Evolutionary conservation across 257 asterid genomes (phyloP).

Genomic region (Solanum clarkiae): DNA sequence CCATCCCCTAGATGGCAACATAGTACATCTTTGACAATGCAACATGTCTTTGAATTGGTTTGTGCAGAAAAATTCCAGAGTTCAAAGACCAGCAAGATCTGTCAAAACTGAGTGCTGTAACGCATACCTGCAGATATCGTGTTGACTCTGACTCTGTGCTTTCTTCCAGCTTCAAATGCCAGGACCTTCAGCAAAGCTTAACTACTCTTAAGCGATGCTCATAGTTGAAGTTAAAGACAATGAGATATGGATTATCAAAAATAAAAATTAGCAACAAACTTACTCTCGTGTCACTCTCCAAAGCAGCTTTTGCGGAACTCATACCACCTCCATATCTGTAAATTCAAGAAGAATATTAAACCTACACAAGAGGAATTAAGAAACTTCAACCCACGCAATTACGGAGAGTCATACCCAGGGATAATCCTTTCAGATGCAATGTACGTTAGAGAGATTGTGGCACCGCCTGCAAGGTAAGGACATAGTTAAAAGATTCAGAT

Average conservation of each 20-base stretch:
- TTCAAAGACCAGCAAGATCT: background rate
- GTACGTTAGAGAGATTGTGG: constrained; percentile 84
- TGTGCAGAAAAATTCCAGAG: background rate
- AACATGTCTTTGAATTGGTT: background rate
- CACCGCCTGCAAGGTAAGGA: constrained; percentile 54
- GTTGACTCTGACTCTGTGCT: constrained; percentile 68
- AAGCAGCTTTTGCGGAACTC: constrained; percentile 97
- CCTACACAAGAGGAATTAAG: background rate
- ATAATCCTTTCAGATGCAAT: constrained; percentile 93
- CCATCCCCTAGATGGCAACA: background rate
- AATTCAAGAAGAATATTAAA: background rate
- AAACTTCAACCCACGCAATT: background rate
- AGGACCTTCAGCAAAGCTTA: constrained; percentile 45
- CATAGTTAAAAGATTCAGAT: background rate
- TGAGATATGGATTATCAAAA: background rate
- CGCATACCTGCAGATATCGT: constrained; percentile 92
- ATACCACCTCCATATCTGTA: constrained; percentile 93
- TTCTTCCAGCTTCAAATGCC: constrained; percentile 97
- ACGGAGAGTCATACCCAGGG: constrained; percentile 55
- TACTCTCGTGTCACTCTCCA: constrained; percentile 86
- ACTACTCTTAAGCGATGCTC: background rate
- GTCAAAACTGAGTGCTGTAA: background rate
- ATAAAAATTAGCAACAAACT: constrained; percentile 6
- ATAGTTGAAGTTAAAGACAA: background rate
- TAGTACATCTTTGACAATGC: background rate